Conservation (phyloP, 768 basidiomycete species). For the Leccinum incarnatum region DNA sequence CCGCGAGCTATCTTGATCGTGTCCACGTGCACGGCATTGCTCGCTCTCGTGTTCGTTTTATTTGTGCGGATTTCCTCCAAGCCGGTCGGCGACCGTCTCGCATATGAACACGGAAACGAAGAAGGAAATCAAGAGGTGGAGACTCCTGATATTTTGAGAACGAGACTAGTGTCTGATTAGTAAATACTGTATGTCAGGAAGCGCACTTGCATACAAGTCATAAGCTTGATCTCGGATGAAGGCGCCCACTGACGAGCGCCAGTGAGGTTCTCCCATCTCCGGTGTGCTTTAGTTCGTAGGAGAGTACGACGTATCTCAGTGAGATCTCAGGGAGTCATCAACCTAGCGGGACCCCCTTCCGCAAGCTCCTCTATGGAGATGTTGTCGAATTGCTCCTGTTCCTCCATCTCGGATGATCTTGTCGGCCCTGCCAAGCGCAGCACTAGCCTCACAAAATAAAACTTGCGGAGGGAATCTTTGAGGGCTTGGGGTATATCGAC, state of each 20-base stretch:
- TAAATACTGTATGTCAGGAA: conserved; percentile 46
- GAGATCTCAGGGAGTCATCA: conserved; percentile 69
- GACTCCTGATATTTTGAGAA: conserved; percentile 1
- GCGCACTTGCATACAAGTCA: conserved; percentile 78
- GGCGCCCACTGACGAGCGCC: conserved; percentile 90
- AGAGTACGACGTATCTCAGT: conserved; percentile 82
- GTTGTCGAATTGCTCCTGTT: conserved; percentile 74
- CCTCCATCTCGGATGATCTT: conserved; percentile 71
- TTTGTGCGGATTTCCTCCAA: too few relatives aligned
- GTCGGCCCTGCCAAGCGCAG: conserved; percentile 57
- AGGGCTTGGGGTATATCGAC: conserved; percentile 83
- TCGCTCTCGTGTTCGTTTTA: too few relatives aligned
- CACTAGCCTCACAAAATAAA: conserved; percentile 68
- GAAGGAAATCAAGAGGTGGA: too few relatives aligned
- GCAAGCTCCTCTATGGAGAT: conserved; percentile 80
- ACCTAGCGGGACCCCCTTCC: conserved; percentile 54
- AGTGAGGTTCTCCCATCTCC: conserved; percentile 81
- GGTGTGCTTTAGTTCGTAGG: conserved; percentile 77
- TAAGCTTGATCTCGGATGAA: conserved; percentile 67
- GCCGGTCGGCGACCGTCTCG: too few relatives aligned
- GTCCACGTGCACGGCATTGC: too few relatives aligned
- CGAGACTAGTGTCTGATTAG: neutral
- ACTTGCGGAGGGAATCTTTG: conserved; percentile 79
- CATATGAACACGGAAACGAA: too few relatives aligned
- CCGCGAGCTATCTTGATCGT: too few relatives aligned